Conservation (phyloP, 2,329 filamentous ascomycete species). For the Trichoderma harzianum region DNA sequence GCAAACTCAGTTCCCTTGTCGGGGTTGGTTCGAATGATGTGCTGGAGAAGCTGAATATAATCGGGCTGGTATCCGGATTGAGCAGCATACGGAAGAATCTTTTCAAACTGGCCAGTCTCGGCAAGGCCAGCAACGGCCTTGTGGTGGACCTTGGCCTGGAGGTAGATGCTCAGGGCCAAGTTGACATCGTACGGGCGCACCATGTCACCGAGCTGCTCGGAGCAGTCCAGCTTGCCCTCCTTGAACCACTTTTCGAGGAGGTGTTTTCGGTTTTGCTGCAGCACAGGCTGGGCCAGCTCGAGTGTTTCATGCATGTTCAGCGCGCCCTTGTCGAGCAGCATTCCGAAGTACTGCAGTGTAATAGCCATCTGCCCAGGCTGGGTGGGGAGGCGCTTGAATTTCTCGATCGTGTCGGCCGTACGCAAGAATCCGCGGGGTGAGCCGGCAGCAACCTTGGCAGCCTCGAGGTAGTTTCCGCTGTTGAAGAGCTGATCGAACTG, state of each 20-base stretch:
- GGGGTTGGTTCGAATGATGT: slow-evolving; percentile 85
- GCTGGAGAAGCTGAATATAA: slow-evolving; percentile 85
- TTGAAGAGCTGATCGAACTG: slow-evolving; percentile 88
- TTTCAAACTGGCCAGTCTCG: slow-evolving; percentile 93
- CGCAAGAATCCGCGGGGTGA: slow-evolving; percentile 94
- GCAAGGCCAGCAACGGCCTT: slow-evolving; percentile 96
- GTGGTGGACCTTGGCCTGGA: slow-evolving; percentile 83
- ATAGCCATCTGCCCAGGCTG: slow-evolving; percentile 84
- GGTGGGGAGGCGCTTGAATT: slow-evolving; percentile 82
- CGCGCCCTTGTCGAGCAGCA: slow-evolving; percentile 90
- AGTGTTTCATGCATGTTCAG: slow-evolving; percentile 92
- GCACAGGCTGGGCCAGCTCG: slow-evolving; percentile 86
- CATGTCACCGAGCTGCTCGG: slow-evolving; percentile 93
- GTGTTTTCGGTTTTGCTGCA: slow-evolving; percentile 92
- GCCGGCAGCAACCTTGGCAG: slow-evolving; percentile 94
- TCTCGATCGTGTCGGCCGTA: slow-evolving; percentile 91
- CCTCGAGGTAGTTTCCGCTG: slow-evolving; percentile 77
- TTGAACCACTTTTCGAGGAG: slow-evolving; percentile 96
- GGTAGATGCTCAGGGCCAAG: slow-evolving; percentile 83
- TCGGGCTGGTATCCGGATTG: slow-evolving; percentile 90
- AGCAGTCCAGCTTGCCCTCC: slow-evolving; percentile 93
- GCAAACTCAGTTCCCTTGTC: slow-evolving; percentile 96
- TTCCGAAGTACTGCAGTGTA: slow-evolving; percentile 96
- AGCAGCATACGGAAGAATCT: slow-evolving; percentile 88
- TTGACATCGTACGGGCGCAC: slow-evolving; percentile 85